Evolutionary conservation across 2,329 filamentous ascomycete genomes (phyloP), one percentile per base, ranked within the genome.

Genomic region (Lasiodiplodia sp.): DNA sequence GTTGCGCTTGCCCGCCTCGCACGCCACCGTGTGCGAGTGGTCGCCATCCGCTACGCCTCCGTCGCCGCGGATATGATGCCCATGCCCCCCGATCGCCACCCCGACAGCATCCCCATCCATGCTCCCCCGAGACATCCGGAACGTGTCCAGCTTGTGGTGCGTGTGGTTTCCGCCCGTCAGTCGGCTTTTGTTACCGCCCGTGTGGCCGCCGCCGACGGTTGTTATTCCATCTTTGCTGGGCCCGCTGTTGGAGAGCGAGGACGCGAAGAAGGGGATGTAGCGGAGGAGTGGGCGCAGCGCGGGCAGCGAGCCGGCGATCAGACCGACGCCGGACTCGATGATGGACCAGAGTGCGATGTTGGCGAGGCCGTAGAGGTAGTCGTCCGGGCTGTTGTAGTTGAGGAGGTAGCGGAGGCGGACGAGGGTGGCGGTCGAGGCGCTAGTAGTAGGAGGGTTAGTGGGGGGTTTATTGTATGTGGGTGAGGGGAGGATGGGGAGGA

Each of bases 271-370:
- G 23, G 40, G 44, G 40, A 63, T 14, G 44, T 23, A 21, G 38
- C 58, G 38, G 5, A 85, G 77, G 8, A 85, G 73, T 1, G 83
- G 83, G 0, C 83, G 82, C 1, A 85, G 78, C 4, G 83, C 80
- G 8, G 83, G 82, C 47, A 83, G 75, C 8, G 82, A 84, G 2
- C 83, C 83, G 14, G 85, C 83, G 8, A 83, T 79, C 70, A 87
- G 84, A 21, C 84, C 84, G 21, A 82, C 83, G 11, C 82, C 84
- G 40, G 83, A 82, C 70, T 85, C 84, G 28, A 84, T 78, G 38
- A 84, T 79, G 3, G 83, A 83, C 82, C 83, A 85, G 64, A 83
- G 76, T 0, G 79, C 80, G 44, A 83, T 82, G 56, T 80, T 78
- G 44, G 80, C 80, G 10, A 80, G 78, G 66, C 75, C 73, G 72